Percentiles rank a stretch among this genome's conserved stretches.
phyloP scores from a whole-genome alignment of 495 filamentous ascomycete genomes.

The Alectoria sarmentosa region DNA sequence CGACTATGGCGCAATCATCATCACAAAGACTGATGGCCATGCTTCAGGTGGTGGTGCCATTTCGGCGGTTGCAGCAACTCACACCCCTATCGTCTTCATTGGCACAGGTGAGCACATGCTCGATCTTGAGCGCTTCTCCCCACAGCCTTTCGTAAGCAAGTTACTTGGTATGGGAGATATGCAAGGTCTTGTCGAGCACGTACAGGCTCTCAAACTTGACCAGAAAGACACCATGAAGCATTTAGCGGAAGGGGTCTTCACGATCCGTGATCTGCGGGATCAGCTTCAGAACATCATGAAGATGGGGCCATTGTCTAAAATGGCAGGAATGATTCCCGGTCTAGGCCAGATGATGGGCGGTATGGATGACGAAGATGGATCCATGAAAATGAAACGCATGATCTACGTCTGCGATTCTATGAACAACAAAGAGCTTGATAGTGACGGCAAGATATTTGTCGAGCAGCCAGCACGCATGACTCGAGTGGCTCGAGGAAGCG shows the following conservation, averaged over 20 bases:
- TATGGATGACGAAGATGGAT: constrained; percentile 95
- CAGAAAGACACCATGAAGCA: constrained; percentile 99
- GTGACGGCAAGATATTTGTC: constrained; percentile 88
- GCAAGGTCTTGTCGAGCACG: constrained; percentile 90
- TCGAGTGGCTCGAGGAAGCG: constrained; percentile 78
- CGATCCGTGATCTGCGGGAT: constrained; percentile 86
- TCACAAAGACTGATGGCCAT: constrained; percentile 97
- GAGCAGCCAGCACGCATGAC: constrained; percentile 94
- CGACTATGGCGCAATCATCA: constrained; percentile 97
- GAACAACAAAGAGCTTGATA: constrained; percentile 90
- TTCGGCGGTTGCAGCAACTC: constrained; percentile 93
- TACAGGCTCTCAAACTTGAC: constrained; percentile 93
- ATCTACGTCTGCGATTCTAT: constrained; percentile 98
- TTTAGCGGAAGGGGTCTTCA: constrained; percentile 93
- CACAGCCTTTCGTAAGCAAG: constrained; percentile 84
- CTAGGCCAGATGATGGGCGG: constrained; percentile 86
- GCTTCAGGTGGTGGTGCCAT: constrained; percentile 94
- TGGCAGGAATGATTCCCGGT: constrained; percentile 98
- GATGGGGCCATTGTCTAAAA: constrained; percentile 95
- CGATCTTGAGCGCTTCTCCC: constrained; percentile 87
- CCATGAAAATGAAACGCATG: constrained; percentile 90
- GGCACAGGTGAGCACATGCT: constrained; percentile 96
- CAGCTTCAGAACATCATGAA: constrained; percentile 99
- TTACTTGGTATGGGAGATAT: constrained; percentile 97
- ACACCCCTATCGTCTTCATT: constrained; percentile 95